Base-by-base conservation (phyloP, 768 basidiomycete species). In the Rhodotorula kratochvilovae region DNA sequence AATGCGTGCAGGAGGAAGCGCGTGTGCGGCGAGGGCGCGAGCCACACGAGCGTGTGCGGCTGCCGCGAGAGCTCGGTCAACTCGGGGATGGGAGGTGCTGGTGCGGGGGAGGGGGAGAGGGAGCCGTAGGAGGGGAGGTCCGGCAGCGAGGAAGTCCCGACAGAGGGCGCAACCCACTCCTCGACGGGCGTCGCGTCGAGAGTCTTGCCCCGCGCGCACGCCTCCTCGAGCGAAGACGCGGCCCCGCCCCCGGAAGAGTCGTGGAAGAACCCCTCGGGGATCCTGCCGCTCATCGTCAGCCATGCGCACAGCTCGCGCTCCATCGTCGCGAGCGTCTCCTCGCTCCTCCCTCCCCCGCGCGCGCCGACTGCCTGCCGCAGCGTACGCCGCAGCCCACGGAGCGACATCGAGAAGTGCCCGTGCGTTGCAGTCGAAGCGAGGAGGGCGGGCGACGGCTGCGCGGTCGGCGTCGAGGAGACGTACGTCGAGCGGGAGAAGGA, bases 1-100 rank as follows among this genome's bases (percentile, higher is more conserved):
- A 74, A 59, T 23, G 45, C 57, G 60, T 74, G 73, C 54, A 67
- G 51, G 48, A 71, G 53, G 66, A 57, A 74, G 25, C 73, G 73
- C 43, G 57, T 55, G 31, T 67, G 67, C 2, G 73, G 66, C 23
- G 61, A 54, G 21, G 73, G 69, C 5, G 59, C 56, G 46, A 68
- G 62, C 73, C 73, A 74, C 39, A 66, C 54, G 59, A 74, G 55
- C 5, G 73, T 29, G 43, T 65, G 63, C 1, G 73, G 73, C 27
- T 61, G 46, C 36, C 73, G 69, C 23, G 69, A 51, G 27, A 74
- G 60, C 55, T 74, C 73, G n/a, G 61, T 64, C 33, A 74, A 62
- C 1, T 69, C 68, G 2, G 69, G 60, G 0, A 48, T 58, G 3
- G 63, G 19, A 5, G 25, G 48, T 12, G 7, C 48, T 19, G 25